A percentile compares a stretch with the other conserved stretches of the same genome.
phyloP scores from a whole-genome alignment of 371 early-diverging fungal species.

The Mortierella sp. region DNA sequence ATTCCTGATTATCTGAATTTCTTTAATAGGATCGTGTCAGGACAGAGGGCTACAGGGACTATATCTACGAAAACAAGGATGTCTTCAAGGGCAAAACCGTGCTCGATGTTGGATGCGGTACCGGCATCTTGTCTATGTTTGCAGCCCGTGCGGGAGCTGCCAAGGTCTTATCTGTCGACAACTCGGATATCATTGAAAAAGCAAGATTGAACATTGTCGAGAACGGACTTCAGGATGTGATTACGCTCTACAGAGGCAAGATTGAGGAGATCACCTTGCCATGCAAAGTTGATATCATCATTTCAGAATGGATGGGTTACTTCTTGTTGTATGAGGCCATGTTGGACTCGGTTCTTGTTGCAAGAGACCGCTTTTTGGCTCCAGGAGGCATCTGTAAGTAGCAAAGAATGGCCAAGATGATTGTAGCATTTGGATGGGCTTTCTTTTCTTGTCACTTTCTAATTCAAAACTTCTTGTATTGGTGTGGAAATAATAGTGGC shows the following conservation, averaged over 20 bases:
- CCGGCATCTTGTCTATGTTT: constrained; percentile 85
- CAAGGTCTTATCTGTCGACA: constrained; percentile 87
- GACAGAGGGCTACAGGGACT: constrained; percentile 85
- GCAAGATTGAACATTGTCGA: constrained; percentile 83
- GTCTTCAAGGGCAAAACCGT: constrained; percentile 87
- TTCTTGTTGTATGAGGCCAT: constrained; percentile 90
- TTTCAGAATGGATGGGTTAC: constrained; percentile 96
- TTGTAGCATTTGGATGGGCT: too few relatives aligned
- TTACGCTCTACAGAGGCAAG: constrained; percentile 81
- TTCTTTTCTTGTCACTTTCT: too few relatives aligned
- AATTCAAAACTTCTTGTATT: not conserved
- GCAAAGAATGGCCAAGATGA: not conserved
- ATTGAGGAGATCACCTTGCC: constrained; percentile 89
- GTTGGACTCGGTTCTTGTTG: constrained; percentile 90
- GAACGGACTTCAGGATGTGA: constrained; percentile 81
- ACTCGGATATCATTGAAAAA: constrained; percentile 87
- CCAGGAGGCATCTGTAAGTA: constrained; percentile 72
- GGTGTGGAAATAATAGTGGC: constrained; percentile 58
- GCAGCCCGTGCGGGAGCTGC: constrained; percentile 83
- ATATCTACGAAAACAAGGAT: constrained; percentile 86
- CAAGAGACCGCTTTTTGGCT: constrained; percentile 83
- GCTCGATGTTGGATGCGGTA: constrained; percentile 87
- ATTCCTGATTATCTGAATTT: not conserved
- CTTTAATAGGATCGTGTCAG: constrained; percentile 88
- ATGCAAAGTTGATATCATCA: constrained; percentile 86